phyloP scores from a whole-genome alignment of 2,329 filamentous ascomycete species.

The Neodidymelliopsis sp. region DNA sequence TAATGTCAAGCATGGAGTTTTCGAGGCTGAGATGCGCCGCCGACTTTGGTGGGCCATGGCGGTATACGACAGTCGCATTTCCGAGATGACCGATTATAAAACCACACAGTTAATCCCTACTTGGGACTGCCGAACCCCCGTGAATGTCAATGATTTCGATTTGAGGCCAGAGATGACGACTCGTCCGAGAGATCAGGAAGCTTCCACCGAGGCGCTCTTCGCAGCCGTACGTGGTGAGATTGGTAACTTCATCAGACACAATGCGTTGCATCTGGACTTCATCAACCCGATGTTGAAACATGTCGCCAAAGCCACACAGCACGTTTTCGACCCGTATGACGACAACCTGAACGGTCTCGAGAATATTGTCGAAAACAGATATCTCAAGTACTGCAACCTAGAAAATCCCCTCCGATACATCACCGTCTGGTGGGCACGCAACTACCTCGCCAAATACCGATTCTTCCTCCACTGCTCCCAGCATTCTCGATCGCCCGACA shows the following conservation, averaged over 20 bases:
- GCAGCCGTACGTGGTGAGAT: slow-evolving; percentile 59
- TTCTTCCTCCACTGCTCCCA: slow-evolving; percentile 59
- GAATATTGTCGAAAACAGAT: slow-evolving; percentile 50
- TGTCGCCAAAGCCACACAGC: slow-evolving; percentile 40
- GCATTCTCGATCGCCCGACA: slow-evolving; percentile 16
- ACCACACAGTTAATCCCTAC: slow-evolving; percentile 55
- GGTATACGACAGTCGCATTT: slow-evolving; percentile 63
- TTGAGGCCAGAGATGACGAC: slow-evolving; percentile 52
- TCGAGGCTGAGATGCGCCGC: slow-evolving; percentile 67
- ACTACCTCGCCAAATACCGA: slow-evolving; percentile 57
- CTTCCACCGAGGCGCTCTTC: slow-evolving; percentile 63
- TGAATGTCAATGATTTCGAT: slow-evolving; percentile 61
- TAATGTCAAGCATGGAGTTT: slow-evolving; percentile 59
- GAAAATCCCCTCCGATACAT: slow-evolving; percentile 51
- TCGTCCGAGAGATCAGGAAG: slow-evolving; percentile 48
- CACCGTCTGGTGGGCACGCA: slow-evolving; percentile 56
- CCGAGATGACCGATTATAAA: slow-evolving; percentile 61
- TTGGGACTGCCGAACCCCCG: slow-evolving; percentile 59
- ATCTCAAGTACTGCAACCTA: slow-evolving; percentile 43
- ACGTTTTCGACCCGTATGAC: slow-evolving; percentile 19
- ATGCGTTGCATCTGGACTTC: slow-evolving; percentile 57
- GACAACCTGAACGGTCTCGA: slow-evolving; percentile 47
- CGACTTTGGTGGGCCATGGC: slow-evolving; percentile 69
- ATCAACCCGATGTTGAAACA: slow-evolving; percentile 53
- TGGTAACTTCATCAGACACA: slow-evolving; percentile 51